Evolutionary conservation across 1,284 basidiomycete genomes (phyloP), one percentile per base, ranked within the genome.

Genomic region (Wallemia hederae): DNA sequence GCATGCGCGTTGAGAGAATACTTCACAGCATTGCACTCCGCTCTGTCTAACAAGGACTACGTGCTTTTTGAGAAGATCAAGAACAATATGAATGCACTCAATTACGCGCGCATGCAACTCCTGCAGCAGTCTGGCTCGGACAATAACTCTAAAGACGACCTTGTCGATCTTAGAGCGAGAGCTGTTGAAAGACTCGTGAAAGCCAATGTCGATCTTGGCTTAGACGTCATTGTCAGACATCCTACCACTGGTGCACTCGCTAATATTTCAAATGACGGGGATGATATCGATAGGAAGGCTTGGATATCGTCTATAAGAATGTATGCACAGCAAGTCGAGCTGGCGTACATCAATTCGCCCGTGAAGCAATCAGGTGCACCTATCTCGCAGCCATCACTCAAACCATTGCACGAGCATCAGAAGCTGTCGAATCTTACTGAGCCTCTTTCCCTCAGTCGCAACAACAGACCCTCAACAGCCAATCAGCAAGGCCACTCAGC

Each of bases 161-260:
- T 86, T 0, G 74, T 80, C 39, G 80, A 80, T 59, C 76, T 97
- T 66, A 76, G 88, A 61, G 77, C 81, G 58, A 88, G 91, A 63
- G 91, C 89, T 68, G 90, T 97, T 2, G 80, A 79, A 15, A 75
- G 86, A 58, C 78, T 98, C 7, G 90, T 92, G 60, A 80, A 79
- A 61, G 89, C 87, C 58, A 98, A 97, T 69, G 77, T 94, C 61
- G 81, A 85, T 0, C 91, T 97, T 68, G 85, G 83, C 1, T 73
- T 96, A 58, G 92, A 97, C 68, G 81, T 97, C 62, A 92, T 98
- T 66, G 91, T 97, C 14, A 78, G 92, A 24, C 90, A 96, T 72
- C 85, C 91, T 15, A 82, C 80, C 11, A 87, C 85, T 75, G 91
- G 91, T 22, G 84, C 81, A 2, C 76, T 97, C 24, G 83, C 88